Conservation (phyloP, 148 eudicot species). For the Heliamphora exappendiculata region DNA sequence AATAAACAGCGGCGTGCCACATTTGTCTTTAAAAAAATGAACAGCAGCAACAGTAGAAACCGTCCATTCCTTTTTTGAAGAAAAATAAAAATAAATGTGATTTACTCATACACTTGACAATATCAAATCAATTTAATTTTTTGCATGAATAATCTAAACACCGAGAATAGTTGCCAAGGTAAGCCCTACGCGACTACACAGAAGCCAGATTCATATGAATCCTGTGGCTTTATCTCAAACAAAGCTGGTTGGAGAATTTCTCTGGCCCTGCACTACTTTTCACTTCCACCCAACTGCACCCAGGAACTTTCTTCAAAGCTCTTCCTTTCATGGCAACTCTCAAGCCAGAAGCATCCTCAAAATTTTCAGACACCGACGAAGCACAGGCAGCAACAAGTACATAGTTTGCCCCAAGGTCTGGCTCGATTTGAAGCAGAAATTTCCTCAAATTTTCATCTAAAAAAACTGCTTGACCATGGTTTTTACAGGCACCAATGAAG, state of each 20-base stretch:
- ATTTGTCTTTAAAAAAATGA: too few relatives aligned
- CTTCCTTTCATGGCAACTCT: constrained; percentile 36
- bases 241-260: constrained; percentile 5
- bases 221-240: too few relatives aligned
- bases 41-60: too few relatives aligned
- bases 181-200: too few relatives aligned
- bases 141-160: too few relatives aligned
- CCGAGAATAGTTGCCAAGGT: too few relatives aligned
- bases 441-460: constrained; percentile 23
- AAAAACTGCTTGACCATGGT: constrained; percentile 22
- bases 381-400: constrained; percentile 33
- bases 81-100: too few relatives aligned
- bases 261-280: neutral
- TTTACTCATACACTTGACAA: too few relatives aligned
- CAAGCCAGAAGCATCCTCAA: constrained; percentile 18
- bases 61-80: too few relatives aligned
- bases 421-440: constrained; percentile 31
- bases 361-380: constrained; percentile 20
- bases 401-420: constrained; percentile 46
- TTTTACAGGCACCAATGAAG: constrained; percentile 33
- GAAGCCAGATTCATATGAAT: too few relatives aligned
- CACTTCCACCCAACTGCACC: constrained; percentile 41
- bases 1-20: too few relatives aligned
- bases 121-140: too few relatives aligned
- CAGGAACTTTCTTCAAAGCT: constrained; percentile 39